Evolutionary conservation across 106 monocot genomes (phyloP).

Genomic region (Dioscorea zingiberensis): DNA sequence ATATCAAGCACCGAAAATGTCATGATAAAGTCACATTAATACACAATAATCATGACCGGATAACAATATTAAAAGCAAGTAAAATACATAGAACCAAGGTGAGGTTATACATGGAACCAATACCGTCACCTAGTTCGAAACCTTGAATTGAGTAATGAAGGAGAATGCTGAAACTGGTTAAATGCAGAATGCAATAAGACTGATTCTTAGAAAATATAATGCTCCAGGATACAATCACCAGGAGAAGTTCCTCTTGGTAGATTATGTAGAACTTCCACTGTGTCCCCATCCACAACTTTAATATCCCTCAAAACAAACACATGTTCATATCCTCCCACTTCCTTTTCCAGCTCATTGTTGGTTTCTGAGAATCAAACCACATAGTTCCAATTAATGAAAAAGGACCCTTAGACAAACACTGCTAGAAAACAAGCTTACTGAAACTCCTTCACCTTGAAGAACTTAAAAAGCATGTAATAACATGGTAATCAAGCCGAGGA

Average conservation of each 20-base stretch:
- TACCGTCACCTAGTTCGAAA: too few relatives aligned
- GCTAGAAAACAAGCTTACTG: background rate
- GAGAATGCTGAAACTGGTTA: too few relatives aligned
- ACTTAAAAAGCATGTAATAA: background rate
- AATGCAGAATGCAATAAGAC: too few relatives aligned
- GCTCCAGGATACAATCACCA: slow-evolving; percentile 86
- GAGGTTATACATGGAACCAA: too few relatives aligned
- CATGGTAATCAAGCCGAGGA: background rate
- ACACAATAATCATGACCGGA: too few relatives aligned
- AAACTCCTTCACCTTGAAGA: background rate
- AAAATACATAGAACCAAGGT: too few relatives aligned
- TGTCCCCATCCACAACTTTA: slow-evolving; percentile 60
- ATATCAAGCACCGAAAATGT: too few relatives aligned
- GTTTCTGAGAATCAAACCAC: slow-evolving; percentile 45
- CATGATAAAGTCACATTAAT: too few relatives aligned
- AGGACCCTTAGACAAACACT: too few relatives aligned
- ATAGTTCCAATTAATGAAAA: background rate
- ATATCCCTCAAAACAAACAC: slow-evolving; percentile 49
- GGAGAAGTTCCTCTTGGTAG: slow-evolving; percentile 61
- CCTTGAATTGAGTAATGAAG: too few relatives aligned
- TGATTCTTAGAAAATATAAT: too few relatives aligned
- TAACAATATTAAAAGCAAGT: too few relatives aligned
- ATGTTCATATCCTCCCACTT: slow-evolving; percentile 93
- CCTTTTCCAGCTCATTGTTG: slow-evolving; percentile 74
- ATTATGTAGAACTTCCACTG: slow-evolving; percentile 39